These are phyloP conservation scores for Aspergillus pseudoviridinutans DNA, from an alignment of 2,329 filamentous ascomycete species.

Conservation along the genomic window DNA sequence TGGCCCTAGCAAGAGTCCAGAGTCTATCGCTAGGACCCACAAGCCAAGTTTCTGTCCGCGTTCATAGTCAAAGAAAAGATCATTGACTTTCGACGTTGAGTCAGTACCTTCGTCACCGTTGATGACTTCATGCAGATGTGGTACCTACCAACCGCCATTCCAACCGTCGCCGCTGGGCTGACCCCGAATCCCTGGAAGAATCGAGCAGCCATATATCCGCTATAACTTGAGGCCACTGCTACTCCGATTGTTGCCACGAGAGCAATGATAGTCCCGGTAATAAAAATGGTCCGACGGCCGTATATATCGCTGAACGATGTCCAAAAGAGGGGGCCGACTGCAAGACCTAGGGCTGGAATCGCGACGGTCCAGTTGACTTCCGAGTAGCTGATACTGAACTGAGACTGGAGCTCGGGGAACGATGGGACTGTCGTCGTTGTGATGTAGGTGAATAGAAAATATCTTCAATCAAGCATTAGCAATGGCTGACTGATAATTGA, in stretches of 20 bases:
- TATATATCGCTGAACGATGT: constrained; percentile 50
- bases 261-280: constrained; percentile 43
- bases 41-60: constrained; percentile 53
- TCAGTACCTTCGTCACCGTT: neutral
- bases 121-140: too few relatives aligned
- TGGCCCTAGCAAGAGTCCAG: constrained; percentile 49
- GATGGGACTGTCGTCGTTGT: constrained; percentile 56
- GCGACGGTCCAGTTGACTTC: constrained; percentile 56
- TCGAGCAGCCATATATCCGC: constrained; percentile 54
- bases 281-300: constrained; percentile 49
- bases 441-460: constrained; percentile 58
- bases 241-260: constrained; percentile 42
- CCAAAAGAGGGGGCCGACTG: constrained; percentile 50
- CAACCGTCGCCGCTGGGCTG: constrained; percentile 52
- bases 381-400: constrained; percentile 44
- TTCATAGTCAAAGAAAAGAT: constrained; percentile 56
- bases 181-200: constrained; percentile 58
- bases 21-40: constrained; percentile 55
- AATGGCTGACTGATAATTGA: neutral
- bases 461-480: constrained; percentile 29
- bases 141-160: constrained; percentile 45
- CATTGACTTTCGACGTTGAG: constrained; percentile 38
- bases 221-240: constrained; percentile 37
- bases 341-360: constrained; percentile 49
- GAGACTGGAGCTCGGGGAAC: constrained; percentile 47